These are phyloP conservation scores for Silybum marianum DNA, from an alignment of 129 eudicot genomes.

Conservation along the genomic window DNA sequence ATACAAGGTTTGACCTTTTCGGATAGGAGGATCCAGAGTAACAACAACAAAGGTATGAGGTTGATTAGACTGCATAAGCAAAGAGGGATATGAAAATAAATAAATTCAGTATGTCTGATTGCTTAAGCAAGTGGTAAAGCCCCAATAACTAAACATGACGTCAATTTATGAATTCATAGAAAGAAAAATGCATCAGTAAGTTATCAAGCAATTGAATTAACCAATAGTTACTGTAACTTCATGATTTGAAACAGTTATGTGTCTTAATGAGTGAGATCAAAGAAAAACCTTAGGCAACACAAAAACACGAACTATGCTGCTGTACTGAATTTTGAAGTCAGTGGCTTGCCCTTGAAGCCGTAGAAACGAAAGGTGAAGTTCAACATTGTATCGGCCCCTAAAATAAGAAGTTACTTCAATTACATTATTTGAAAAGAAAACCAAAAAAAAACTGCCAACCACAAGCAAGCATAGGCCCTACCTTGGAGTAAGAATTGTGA, in stretches of 20 bases:
- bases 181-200: neutral
- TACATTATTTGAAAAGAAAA: neutral
- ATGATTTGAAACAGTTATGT: neutral
- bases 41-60: constrained; percentile 94
- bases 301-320: constrained; percentile 93
- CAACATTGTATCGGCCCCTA: constrained; percentile 93
- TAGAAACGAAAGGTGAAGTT: constrained; percentile 88
- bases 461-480: constrained; percentile 23
- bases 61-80: constrained; percentile 75
- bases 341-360: constrained; percentile 98
- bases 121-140: neutral
- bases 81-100: neutral
- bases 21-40: constrained; percentile 94
- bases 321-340: constrained; percentile 96
- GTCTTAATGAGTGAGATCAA: neutral
- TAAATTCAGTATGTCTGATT: neutral
- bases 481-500: constrained; percentile 97
- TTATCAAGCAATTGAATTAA: neutral
- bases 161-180: too few species aligned
- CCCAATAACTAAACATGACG: neutral
- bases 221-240: neutral
- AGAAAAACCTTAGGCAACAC: constrained; percentile 79
- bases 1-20: constrained; percentile 95
- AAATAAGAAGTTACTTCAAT: constrained; percentile 10
- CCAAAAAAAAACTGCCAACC: neutral